These are phyloP conservation scores for Micractinium sp. DNA, from an alignment of 139 green algal species.

Conservation along the genomic window DNA sequence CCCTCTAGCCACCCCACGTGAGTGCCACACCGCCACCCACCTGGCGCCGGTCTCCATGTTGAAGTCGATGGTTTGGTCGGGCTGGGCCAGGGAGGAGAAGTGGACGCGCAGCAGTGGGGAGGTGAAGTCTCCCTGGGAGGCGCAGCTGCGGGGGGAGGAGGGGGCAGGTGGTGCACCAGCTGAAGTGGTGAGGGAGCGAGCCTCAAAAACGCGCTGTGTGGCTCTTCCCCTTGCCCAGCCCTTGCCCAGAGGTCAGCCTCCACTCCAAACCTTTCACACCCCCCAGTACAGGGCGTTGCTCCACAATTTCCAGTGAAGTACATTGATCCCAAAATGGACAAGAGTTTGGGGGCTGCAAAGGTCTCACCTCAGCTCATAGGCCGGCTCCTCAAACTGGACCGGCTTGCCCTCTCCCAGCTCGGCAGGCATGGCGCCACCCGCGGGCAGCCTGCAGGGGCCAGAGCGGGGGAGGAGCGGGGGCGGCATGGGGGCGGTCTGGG, in stretches of 20 bases:
- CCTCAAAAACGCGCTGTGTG: too few species aligned
- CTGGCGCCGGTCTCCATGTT: constrained; percentile 71
- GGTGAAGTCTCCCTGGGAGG: constrained; percentile 78
- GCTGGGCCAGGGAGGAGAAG: constrained; percentile 82
- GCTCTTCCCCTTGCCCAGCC: too few species aligned
- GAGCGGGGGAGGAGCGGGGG: too few species aligned
- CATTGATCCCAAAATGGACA: too few species aligned
- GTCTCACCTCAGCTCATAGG: constrained; percentile 67
- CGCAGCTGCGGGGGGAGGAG: not conserved
- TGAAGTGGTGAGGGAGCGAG: not conserved
- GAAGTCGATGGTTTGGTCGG: constrained; percentile 77
- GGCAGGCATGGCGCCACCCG: constrained; percentile 23
- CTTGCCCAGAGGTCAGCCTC: too few species aligned
- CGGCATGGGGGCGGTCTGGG: too few species aligned
- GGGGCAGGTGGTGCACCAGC: too few species aligned
- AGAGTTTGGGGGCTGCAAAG: too few species aligned
- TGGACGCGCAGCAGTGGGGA: constrained; percentile 74
- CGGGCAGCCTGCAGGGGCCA: constrained; percentile 13
- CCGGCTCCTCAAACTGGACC: constrained; percentile 76
- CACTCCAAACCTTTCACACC: too few species aligned
- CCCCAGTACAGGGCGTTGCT: too few species aligned
- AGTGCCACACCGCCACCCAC: not conserved
- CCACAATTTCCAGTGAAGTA: too few species aligned
- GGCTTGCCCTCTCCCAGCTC: constrained; percentile 49
- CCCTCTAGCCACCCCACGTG: too few species aligned